Base-by-base conservation (phyloP, 192 early-diverging fungal species). In the Entomortierella lignicola region DNA sequence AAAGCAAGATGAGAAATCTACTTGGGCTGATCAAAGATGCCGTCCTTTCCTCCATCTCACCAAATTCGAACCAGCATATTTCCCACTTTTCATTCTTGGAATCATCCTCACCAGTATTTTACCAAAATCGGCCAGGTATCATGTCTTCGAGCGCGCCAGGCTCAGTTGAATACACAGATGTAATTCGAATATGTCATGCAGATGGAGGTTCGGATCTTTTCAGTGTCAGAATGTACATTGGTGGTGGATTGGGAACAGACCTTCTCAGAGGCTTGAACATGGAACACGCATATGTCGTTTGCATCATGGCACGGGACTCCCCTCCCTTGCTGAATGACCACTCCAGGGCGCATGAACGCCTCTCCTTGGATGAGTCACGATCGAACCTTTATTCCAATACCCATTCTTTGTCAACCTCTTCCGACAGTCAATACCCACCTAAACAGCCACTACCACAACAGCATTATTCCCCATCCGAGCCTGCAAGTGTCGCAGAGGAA, bases 201-300 rank as follows among this genome's bases (percentile, higher is more conserved):
- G 79, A 68, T 44, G 86, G 86, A 11, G 73, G 71, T 26, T 80
- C 73, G 21, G 83, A 85, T 50, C 55, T 84, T 13, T 90, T 83
- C 58, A 77, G 81, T 32, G 64, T 89, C 2, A 56, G 72, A 15
- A 81, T 85, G 61, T 85, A 86, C 72, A 56, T 90, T n/a, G 89
- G 89, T 30, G 89, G 89, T 59, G 89, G 87, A 18, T 57, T 90
- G 18, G 87, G 87, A 42, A 86, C 85, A 2, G 82, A 90, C 53
- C 64, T 89, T 11, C 53, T 61, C 25, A 56, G 80, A 13, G 77
- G 80, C 12, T 69, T 72, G 17, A 87, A 73, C 41, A 77, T 81
- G 27, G 67, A 80, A 30, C 83, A 86, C 56, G 72, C 86, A 6
- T 89, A 89, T 56, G 67, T 89, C 54, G 88, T 87, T 15, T 84